Evolutionary conservation across 148 eudicot species (phyloP).

Genomic region (Rhododendron ferrugineum): DNA sequence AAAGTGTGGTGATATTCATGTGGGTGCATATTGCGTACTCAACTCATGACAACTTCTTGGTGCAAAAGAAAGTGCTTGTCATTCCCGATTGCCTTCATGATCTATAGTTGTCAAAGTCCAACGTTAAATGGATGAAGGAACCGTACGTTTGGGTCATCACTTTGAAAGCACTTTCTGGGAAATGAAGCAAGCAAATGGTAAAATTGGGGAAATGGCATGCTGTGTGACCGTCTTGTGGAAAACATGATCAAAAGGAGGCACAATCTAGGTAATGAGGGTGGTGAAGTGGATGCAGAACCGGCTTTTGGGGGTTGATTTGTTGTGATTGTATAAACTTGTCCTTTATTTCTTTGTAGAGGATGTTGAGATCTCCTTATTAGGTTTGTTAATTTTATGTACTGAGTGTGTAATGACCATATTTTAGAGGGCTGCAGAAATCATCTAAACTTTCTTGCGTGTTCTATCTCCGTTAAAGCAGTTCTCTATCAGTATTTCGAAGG

Average conservation of each 20-base stretch:
- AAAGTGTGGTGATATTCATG: not conserved
- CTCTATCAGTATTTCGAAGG: not conserved
- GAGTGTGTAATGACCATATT: not conserved
- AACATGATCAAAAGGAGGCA: not conserved
- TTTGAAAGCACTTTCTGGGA: not conserved
- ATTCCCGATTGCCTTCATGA: not conserved
- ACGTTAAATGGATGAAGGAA: not conserved
- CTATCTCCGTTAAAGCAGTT: not conserved
- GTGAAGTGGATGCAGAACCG: not conserved
- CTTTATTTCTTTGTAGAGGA: not conserved
- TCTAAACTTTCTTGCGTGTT: not conserved
- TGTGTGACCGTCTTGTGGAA: not conserved
- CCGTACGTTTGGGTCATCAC: not conserved
- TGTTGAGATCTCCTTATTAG: not conserved
- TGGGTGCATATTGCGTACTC: not conserved
- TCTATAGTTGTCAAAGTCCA: not conserved
- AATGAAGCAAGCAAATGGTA: not conserved
- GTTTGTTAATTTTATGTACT: not conserved
- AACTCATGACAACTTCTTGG: no score
- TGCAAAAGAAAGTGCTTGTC: not conserved
- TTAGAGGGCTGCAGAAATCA: not conserved
- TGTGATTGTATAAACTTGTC: not conserved
- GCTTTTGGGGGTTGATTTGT: not conserved
- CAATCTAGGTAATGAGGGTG: not conserved
- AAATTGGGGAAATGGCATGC: not conserved